A percentile compares a stretch with the other conserved stretches of the same genome.
phyloP scores from a whole-genome alignment of 2,329 filamentous ascomycete species.

The Balansia obtecta region DNA sequence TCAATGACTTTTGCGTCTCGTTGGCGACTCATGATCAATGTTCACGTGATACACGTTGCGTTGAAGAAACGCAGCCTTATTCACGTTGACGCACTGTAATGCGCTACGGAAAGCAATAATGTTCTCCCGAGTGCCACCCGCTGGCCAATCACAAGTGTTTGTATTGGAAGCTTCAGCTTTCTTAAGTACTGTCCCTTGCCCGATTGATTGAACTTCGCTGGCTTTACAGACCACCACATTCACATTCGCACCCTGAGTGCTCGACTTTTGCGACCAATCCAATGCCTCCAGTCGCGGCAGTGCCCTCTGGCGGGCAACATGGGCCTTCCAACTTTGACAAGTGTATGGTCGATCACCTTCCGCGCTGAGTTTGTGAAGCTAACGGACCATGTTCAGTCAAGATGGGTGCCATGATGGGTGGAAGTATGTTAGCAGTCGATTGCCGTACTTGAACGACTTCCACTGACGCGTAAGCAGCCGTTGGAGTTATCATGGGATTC shows the following conservation, averaged over 20 bases:
- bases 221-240: background rate
- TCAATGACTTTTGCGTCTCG: slow-evolving; percentile 6
- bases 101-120: slow-evolving; percentile 13
- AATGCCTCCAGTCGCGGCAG: slow-evolving; percentile 29
- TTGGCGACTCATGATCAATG: slow-evolving; percentile 17
- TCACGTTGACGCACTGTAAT: slow-evolving; percentile 18
- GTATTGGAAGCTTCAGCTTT: slow-evolving; percentile 1
- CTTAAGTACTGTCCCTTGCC: background rate
- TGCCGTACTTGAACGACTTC: background rate
- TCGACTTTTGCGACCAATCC: background rate
- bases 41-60: slow-evolving; percentile 24
- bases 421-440: slow-evolving; percentile 54
- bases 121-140: slow-evolving; percentile 14
- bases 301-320: slow-evolving; percentile 26
- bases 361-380: background rate
- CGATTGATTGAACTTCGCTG: background rate
- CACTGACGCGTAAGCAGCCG: slow-evolving; percentile 47
- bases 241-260: background rate
- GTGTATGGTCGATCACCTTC: slow-evolving; percentile 23
- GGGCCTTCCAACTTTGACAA: slow-evolving; percentile 44
- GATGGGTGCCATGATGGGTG: slow-evolving; percentile 98
- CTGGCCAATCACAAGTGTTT: slow-evolving; percentile 14
- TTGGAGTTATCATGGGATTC: slow-evolving; percentile 93
- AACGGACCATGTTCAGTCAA: slow-evolving; percentile 34
- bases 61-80: too few species aligned